phyloP scores from a whole-genome alignment of 352 stramenopile genomes.

The Pythium volutum region DNA sequence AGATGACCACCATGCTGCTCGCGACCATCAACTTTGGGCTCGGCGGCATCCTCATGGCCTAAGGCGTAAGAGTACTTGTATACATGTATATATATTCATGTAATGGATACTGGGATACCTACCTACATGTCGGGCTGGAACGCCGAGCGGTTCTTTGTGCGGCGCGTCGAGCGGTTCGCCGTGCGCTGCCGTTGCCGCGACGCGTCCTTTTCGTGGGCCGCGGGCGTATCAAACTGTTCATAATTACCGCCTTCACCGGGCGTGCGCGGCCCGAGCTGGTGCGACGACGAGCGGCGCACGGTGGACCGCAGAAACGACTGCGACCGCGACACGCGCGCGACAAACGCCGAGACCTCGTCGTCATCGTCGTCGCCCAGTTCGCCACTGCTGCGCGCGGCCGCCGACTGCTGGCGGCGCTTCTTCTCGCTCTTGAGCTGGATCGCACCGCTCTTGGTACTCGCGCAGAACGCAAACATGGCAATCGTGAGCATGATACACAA shows the following conservation, averaged over 20 bases:
- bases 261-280: slow-evolving; percentile 41
- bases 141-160: slow-evolving; percentile 23
- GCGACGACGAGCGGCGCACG: slow-evolving; percentile 57
- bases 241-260: slow-evolving; percentile 56
- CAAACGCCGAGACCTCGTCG: slow-evolving; percentile 42
- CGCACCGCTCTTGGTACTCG: slow-evolving; percentile 76
- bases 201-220: slow-evolving; percentile 19
- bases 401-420: slow-evolving; percentile 59
- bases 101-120: not conserved
- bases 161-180: slow-evolving; percentile 21
- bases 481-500: slow-evolving; percentile 68
- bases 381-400: slow-evolving; percentile 33
- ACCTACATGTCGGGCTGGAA: slow-evolving; percentile 18
- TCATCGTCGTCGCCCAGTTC: slow-evolving; percentile 24
- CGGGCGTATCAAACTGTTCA: slow-evolving; percentile 79
- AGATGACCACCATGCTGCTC: slow-evolving; percentile 90
- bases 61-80: not conserved
- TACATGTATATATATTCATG: slow-evolving; percentile 8
- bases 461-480: slow-evolving; percentile 73
- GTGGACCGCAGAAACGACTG: slow-evolving; percentile 79
- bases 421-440: slow-evolving; percentile 88
- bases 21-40: slow-evolving; percentile 94
- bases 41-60: slow-evolving; percentile 89
- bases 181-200: slow-evolving; percentile 13
- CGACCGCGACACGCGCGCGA: slow-evolving; percentile 58